Conservation (phyloP, 2,329 filamentous ascomycete genomes). For the Ampelomyces quisqualis region DNA sequence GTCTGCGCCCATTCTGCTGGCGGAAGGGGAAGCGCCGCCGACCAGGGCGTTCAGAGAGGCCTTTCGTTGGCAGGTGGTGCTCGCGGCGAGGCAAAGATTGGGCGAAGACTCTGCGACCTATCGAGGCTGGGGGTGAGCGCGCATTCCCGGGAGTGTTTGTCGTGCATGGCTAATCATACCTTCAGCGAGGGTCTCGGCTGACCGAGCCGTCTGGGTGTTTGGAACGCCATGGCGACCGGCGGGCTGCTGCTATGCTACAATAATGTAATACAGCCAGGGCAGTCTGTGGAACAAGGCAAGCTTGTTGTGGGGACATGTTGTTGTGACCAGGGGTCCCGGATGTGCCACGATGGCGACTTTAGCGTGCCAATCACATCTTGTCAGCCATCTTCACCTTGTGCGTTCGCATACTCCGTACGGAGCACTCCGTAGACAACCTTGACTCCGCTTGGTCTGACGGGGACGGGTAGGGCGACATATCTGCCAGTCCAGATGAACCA, state of each 20-base stretch:
- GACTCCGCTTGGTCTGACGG: too few species aligned
- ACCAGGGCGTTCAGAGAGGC: conserved; percentile 70
- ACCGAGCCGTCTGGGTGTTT: conserved; percentile 46
- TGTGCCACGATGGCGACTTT: neutral
- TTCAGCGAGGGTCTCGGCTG: conserved; percentile 45
- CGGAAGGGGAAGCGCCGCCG: conserved; percentile 45
- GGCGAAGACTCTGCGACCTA: conserved; percentile 44
- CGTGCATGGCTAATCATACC: conserved; percentile 1
- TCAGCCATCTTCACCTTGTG: neutral
- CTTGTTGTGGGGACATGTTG: conserved; percentile 9
- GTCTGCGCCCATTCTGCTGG: conserved; percentile 49
- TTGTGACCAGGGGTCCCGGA: conserved; percentile 6
- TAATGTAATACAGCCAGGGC: conserved; percentile 6
- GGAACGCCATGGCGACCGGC: conserved; percentile 41
- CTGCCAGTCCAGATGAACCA: too few species aligned
- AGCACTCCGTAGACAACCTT: too few species aligned
- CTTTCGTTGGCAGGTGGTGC: conserved; percentile 63
- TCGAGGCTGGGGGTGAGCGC: neutral
- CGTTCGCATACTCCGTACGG: too few species aligned
- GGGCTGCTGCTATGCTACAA: conserved; percentile 14
- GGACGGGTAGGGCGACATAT: too few species aligned
- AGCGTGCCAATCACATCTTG: conserved; percentile 3
- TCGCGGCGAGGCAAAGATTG: conserved; percentile 44
- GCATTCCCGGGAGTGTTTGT: conserved; percentile 20
- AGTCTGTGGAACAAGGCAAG: conserved; percentile 7